These are phyloP conservation scores for Fonsecaea multimorphosa DNA, from an alignment of 2,329 filamentous ascomycete genomes.

Conservation along the genomic window DNA sequence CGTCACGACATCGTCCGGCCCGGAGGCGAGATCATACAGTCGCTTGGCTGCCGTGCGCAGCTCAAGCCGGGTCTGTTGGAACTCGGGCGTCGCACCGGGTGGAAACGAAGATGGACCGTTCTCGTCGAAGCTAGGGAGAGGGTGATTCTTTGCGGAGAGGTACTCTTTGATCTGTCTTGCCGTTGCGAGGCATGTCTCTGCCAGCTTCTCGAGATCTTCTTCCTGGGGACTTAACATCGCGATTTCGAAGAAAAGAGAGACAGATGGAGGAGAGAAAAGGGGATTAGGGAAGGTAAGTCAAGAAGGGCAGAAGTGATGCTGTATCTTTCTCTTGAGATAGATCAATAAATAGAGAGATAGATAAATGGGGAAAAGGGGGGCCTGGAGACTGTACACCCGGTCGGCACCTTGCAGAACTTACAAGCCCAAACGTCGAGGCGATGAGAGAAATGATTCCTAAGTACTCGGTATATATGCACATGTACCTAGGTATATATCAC, in stretches of 20 bases:
- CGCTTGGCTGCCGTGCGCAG: constrained; percentile 38
- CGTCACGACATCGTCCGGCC: constrained; percentile 34
- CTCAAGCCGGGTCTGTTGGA: constrained; percentile 34
- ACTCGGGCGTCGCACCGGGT: constrained; percentile 24
- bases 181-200: constrained; percentile 34
- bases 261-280: background rate
- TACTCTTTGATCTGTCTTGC: constrained; percentile 33
- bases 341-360: too few species aligned
- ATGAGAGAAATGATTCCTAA: too few species aligned
- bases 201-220: constrained; percentile 35
- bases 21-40: constrained; percentile 39
- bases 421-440: too few species aligned
- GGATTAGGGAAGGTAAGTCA: too few species aligned
- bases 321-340: too few species aligned
- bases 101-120: constrained; percentile 32
- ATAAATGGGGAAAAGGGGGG: too few species aligned
- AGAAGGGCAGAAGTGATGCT: background rate
- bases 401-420: too few species aligned
- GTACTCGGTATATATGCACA: too few species aligned
- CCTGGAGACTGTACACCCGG: too few species aligned
- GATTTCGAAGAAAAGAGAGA: background rate
- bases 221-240: constrained; percentile 30
- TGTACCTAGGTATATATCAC: background rate
- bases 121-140: constrained; percentile 32
- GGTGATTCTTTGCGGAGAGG: constrained; percentile 29